Base-by-base conservation (phyloP, 495 filamentous ascomycete species). In the Penicillium coprophilum region DNA sequence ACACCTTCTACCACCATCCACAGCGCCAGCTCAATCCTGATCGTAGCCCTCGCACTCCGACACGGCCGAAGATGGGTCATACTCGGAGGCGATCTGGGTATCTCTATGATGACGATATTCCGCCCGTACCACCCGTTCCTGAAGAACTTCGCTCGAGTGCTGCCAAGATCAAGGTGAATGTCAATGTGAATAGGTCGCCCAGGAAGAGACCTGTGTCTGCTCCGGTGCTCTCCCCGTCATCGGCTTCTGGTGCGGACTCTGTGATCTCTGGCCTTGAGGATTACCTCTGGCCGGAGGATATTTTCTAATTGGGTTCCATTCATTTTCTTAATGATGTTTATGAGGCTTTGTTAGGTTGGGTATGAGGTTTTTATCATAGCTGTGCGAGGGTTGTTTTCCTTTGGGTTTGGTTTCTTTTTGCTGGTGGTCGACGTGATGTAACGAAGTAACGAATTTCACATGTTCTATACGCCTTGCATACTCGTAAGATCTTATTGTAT, bases 281-380 rank as follows among this genome's bases (percentile, higher is more conserved):
- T 19, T 80, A 72, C 34, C 62, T 69, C 17, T 82, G 79, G 79
- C 71, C 71, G 0, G 75, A 77, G 39, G 78, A 80, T 60, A 70
- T 80, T 12, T 81, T 81, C 50, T 81, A 56, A 72, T 13, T 7
- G 12, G 51, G 20, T 24, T 34, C 44, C 13, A 39, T 41, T 32
- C 10, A 11, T 44, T 46, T 17, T 34, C 28, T 23, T 32, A 39
- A 24, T 19, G 13, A 46, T 30, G 23, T 1, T 21, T 21, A 24
- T 24, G 19, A 24, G 41, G 41, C 13, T 47, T 47, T 2, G 4
- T 30, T 31, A n/a, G 31, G 28, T 47, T 47, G n/a, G 15, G 15
- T 5, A 9, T n/a, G n/a, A n/a, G n/a, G 1, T 15, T 27, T 38
- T 17, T 17, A 10, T 24, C 31, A 27, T 27, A 9, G 13, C 23